phyloP scores from a whole-genome alignment of 768 basidiomycete genomes.

The Suillus decipiens region DNA sequence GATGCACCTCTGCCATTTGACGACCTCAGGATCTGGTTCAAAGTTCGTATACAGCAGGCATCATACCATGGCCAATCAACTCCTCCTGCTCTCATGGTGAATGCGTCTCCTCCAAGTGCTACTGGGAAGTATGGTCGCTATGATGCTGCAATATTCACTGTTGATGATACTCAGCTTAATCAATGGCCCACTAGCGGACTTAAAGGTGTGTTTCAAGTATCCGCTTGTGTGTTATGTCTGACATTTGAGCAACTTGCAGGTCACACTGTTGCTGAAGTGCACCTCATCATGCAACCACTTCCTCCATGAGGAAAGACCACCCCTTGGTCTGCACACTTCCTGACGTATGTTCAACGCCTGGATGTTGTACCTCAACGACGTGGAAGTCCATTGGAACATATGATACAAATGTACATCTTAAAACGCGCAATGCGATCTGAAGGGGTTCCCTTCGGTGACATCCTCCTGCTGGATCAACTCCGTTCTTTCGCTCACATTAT shows the following conservation, averaged over 20 bases:
- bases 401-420: too few relatives aligned
- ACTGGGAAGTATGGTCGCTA: slow-evolving; percentile 25
- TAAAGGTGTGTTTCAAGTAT: slow-evolving; percentile 9
- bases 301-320: background rate
- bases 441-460: too few relatives aligned
- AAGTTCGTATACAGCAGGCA: slow-evolving; percentile 25
- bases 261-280: slow-evolving; percentile 20
- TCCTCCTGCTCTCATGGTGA: slow-evolving; percentile 17
- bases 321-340: slow-evolving; percentile 11
- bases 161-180: slow-evolving; percentile 13
- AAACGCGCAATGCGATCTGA: too few relatives aligned
- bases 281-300: slow-evolving; percentile 19
- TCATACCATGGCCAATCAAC: slow-evolving; percentile 16
- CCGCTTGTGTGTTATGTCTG: background rate
- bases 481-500: too few relatives aligned
- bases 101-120: slow-evolving; percentile 20
- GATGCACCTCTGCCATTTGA: slow-evolving; percentile 24
- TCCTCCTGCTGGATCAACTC: too few relatives aligned
- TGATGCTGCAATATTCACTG: slow-evolving; percentile 24
- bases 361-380: too few relatives aligned
- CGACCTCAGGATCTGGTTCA: slow-evolving; percentile 32
- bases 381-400: too few relatives aligned
- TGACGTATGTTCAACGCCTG: slow-evolving; percentile 9
- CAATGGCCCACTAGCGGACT: slow-evolving; percentile 18
- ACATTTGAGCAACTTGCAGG: background rate